These are phyloP conservation scores for Ailanthus altissimus DNA, from an alignment of 345 rosid species.

Conservation along the genomic window DNA sequence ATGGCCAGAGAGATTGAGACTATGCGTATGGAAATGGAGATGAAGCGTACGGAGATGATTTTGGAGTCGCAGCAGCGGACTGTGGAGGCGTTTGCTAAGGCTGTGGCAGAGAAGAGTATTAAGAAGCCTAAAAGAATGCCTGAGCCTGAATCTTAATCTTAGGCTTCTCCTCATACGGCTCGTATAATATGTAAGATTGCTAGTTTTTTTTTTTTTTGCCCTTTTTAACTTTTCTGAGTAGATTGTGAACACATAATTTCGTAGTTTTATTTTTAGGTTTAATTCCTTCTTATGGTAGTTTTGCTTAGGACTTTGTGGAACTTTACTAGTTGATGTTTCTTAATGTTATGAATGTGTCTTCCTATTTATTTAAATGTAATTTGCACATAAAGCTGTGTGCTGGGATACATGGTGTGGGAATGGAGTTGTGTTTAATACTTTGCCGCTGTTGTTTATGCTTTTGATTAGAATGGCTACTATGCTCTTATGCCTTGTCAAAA, in stretches of 20 bases:
- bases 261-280: constrained; percentile 5
- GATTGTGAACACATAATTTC: not conserved
- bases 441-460: not conserved
- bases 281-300: constrained; percentile 13
- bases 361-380: not conserved
- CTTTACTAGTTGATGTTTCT: constrained; percentile 17
- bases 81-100: constrained; percentile 72
- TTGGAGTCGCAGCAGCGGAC: constrained; percentile 81
- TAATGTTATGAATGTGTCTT: not conserved
- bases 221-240: not conserved
- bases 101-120: constrained; percentile 49
- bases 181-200: constrained; percentile 14
- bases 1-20: constrained; percentile 82
- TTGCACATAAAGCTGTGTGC: constrained; percentile 8
- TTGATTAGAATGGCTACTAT: not conserved
- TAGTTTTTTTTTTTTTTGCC: not conserved
- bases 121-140: constrained; percentile 45
- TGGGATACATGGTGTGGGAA: not conserved
- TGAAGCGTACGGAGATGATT: constrained; percentile 87
- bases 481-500: too few relatives aligned
- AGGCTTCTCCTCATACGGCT: not conserved
- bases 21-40: constrained; percentile 90
- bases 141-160: constrained; percentile 25
- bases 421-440: not conserved
- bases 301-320: not conserved